These are phyloP conservation scores for Entelexis paramagnoliae DNA, from an alignment of 1,139 yeast species.

Conservation along the genomic window DNA sequence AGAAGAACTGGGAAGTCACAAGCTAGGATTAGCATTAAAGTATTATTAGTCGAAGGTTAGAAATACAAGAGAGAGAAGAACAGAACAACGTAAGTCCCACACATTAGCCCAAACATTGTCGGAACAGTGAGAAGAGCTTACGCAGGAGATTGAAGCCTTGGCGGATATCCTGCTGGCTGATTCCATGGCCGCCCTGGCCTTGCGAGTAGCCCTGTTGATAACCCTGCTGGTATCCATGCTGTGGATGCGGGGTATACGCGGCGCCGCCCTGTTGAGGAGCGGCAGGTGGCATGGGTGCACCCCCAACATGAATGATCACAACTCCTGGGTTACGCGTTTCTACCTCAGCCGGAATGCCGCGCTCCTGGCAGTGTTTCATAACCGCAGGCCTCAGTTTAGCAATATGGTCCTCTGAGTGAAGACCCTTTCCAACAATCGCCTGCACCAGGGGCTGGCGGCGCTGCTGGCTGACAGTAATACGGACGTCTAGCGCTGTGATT, in stretches of 20 bases:
- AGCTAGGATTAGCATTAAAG: background rate
- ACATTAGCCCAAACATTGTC: conserved; percentile 2
- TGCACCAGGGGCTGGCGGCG: conserved; percentile 47
- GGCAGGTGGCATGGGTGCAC: background rate
- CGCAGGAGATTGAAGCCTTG: conserved; percentile 4
- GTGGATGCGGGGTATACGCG: conserved; percentile 18
- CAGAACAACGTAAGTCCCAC: too few species aligned
- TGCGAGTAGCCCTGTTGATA: conserved; percentile 22
- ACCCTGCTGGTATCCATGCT: conserved; percentile 17
- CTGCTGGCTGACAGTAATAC: conserved; percentile 56
- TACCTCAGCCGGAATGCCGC: conserved; percentile 48
- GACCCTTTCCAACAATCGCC: conserved; percentile 85
- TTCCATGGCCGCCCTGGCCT: background rate
- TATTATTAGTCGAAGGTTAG: background rate
- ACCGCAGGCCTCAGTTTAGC: conserved; percentile 88
- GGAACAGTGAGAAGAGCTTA: conserved; percentile 3
- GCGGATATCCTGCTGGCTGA: background rate
- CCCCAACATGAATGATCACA: conserved; percentile 50
- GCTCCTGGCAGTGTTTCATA: conserved; percentile 60
- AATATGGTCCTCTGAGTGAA: conserved; percentile 69
- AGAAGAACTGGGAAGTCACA: conserved; percentile 18
- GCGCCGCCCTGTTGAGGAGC: background rate
- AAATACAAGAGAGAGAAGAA: background rate
- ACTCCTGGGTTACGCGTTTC: conserved; percentile 75
- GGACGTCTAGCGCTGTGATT: conserved; percentile 56